phyloP scores from a whole-genome alignment of 1,284 basidiomycete species.

The Heterobasidion occidentale region DNA sequence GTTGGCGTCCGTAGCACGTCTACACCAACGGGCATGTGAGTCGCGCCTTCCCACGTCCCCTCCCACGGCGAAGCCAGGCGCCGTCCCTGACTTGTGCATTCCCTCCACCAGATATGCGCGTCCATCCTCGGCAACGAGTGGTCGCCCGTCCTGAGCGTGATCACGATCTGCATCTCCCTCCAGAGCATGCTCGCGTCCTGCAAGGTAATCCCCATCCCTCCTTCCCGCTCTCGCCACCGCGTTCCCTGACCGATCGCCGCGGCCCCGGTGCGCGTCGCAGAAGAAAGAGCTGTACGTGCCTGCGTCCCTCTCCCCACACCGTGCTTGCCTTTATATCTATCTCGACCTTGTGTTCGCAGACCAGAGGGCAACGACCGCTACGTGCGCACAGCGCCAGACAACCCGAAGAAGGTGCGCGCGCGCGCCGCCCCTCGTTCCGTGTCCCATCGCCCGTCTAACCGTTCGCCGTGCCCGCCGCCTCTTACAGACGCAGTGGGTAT shows the following conservation, averaged over 20 bases:
- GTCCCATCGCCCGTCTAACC: neutral
- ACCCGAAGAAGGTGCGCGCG: conserved; percentile 72
- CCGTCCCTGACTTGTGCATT: conserved; percentile 9
- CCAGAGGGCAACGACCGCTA: conserved; percentile 78
- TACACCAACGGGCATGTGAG: conserved; percentile 81
- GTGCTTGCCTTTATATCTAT: neutral
- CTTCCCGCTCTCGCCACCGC: neutral
- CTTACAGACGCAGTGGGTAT: conserved; percentile 62
- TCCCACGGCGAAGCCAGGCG: neutral
- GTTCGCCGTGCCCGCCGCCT: conserved; percentile 8
- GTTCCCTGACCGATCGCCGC: neutral
- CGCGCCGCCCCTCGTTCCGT: neutral
- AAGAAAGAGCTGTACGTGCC: conserved; percentile 61
- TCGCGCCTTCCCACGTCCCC: conserved; percentile 8
- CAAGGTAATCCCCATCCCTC: conserved; percentile 41
- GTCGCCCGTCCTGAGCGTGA: conserved; percentile 77
- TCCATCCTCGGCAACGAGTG: conserved; percentile 81
- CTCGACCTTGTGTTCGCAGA: conserved; percentile 26
- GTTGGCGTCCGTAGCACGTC: conserved; percentile 46
- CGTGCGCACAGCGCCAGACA: conserved; percentile 69
- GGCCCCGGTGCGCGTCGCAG: conserved; percentile 24
- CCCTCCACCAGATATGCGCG: conserved; percentile 63
- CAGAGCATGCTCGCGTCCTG: conserved; percentile 86
- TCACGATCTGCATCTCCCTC: conserved; percentile 71
- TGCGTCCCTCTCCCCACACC: neutral